Conservation (phyloP, 192 early-diverging fungal species). For the Backusella liffmaniae region DNA sequence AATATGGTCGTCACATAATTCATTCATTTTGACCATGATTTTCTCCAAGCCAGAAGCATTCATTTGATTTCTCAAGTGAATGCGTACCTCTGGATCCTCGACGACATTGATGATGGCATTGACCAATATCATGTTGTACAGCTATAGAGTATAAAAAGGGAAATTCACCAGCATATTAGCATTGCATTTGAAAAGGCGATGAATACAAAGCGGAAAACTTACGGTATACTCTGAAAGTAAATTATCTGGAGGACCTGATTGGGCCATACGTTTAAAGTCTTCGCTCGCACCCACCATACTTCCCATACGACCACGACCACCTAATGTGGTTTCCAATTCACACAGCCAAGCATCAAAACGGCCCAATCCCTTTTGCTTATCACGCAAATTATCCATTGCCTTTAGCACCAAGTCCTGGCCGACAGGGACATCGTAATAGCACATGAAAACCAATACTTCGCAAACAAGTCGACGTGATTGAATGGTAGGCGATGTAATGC, state of each 20-base stretch:
- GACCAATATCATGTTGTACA: conserved; percentile 75
- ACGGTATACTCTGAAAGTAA: conserved; percentile 73
- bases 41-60: conserved; percentile 66
- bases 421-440: conserved; percentile 69
- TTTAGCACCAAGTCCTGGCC: conserved; percentile 78
- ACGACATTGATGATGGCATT: conserved; percentile 73
- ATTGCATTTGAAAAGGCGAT: background rate
- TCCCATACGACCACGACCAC: conserved; percentile 77
- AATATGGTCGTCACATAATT: conserved; percentile 47
- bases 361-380: conserved; percentile 60
- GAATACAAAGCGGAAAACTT: conserved; percentile 1
- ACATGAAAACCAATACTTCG: conserved; percentile 75
- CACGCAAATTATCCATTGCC: conserved; percentile 72
- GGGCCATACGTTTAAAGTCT: conserved; percentile 64
- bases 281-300: conserved; percentile 74
- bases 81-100: conserved; percentile 73
- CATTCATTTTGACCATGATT: conserved; percentile 58
- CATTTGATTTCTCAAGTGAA: conserved; percentile 72
- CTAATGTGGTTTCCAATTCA: conserved; percentile 63
- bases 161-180: background rate
- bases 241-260: conserved; percentile 55
- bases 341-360: conserved; percentile 79
- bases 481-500: conserved; percentile 69
- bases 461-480: conserved; percentile 69
- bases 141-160: conserved; percentile 28